These are phyloP conservation scores for Curvularia sp. DNA, from an alignment of 2,329 filamentous ascomycete species.

Conservation along the genomic window DNA sequence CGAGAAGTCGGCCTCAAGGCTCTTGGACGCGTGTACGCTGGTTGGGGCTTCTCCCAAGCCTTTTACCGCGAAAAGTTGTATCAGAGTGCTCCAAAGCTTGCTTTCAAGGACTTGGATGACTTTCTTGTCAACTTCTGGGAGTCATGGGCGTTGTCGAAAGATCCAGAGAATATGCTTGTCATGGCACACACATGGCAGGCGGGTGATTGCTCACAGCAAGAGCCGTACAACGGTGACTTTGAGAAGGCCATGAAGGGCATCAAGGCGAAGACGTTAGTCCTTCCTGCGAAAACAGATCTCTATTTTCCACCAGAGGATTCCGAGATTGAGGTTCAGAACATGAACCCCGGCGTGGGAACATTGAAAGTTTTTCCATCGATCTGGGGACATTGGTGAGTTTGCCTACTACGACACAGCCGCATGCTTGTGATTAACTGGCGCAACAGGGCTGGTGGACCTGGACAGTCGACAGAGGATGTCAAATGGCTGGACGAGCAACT, in stretches of 20 bases:
- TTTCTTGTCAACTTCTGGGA: slow-evolving; percentile 82
- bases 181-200: slow-evolving; percentile 84
- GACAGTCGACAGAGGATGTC: slow-evolving; percentile 73
- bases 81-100: slow-evolving; percentile 62
- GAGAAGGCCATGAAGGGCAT: slow-evolving; percentile 68
- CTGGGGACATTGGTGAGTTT: slow-evolving; percentile 67
- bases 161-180: slow-evolving; percentile 75
- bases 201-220: slow-evolving; percentile 72
- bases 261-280: slow-evolving; percentile 73
- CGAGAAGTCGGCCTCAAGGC: slow-evolving; percentile 69
- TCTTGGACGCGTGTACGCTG: slow-evolving; percentile 77
- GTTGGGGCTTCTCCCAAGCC: slow-evolving; percentile 80
- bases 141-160: slow-evolving; percentile 73
- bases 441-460: slow-evolving; percentile 72
- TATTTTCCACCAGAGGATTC: slow-evolving; percentile 87
- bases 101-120: slow-evolving; percentile 72
- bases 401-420: background rate
- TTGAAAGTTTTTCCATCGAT: slow-evolving; percentile 65
- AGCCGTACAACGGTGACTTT: slow-evolving; percentile 72
- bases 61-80: slow-evolving; percentile 79
- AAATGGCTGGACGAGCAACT: slow-evolving; percentile 74
- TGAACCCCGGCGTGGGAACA: slow-evolving; percentile 65
- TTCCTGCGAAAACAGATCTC: slow-evolving; percentile 76
- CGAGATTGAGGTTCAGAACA: slow-evolving; percentile 72
- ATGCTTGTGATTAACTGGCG: slow-evolving; percentile 17